These are phyloP conservation scores for Conticribra weissflogii DNA, from an alignment of 108 stramenopile genomes.

Conservation along the genomic window DNA sequence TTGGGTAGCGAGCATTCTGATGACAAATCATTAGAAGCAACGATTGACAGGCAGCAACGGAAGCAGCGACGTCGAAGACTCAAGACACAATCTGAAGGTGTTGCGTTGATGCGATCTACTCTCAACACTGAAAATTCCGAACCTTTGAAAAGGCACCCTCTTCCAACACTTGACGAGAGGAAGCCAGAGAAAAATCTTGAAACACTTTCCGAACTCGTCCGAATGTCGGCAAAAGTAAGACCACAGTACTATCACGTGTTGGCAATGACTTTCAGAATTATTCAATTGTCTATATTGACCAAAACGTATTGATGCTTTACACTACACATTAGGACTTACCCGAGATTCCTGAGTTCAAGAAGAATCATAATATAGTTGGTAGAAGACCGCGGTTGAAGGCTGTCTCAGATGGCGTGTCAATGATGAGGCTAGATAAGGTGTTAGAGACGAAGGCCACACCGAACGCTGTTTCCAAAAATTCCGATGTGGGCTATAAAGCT, in stretches of 20 bases:
- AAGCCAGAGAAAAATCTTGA: conserved; percentile 25
- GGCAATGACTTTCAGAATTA: not conserved
- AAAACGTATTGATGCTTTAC: no score
- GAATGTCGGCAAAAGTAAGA: conserved; percentile 24
- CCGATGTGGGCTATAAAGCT: not conserved
- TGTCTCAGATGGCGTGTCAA: conserved; percentile 52
- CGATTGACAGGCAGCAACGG: not conserved
- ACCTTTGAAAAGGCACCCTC: not conserved
- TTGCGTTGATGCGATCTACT: conserved; percentile 29
- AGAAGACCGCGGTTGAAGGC: conserved; percentile 42
- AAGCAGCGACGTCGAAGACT: conserved; percentile 20
- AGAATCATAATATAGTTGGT: conserved; percentile 12
- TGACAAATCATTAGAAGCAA: not conserved
- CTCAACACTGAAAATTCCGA: not conserved
- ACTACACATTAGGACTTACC: conserved; percentile 44
- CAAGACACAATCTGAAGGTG: conserved; percentile 35
- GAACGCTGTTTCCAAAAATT: not conserved
- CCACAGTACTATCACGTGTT: not conserved
- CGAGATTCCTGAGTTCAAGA: conserved; percentile 13
- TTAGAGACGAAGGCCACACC: not conserved
- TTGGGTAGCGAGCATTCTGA: not conserved
- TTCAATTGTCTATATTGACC: no score
- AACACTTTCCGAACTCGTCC: conserved; percentile 26
- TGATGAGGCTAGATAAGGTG: conserved; percentile 31
- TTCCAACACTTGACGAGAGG: not conserved